Percentiles rank a stretch among this genome's conserved stretches.
Conservation (phyloP, 768 basidiomycete species). For the Pilatotrama ljubarskyi region DNA sequence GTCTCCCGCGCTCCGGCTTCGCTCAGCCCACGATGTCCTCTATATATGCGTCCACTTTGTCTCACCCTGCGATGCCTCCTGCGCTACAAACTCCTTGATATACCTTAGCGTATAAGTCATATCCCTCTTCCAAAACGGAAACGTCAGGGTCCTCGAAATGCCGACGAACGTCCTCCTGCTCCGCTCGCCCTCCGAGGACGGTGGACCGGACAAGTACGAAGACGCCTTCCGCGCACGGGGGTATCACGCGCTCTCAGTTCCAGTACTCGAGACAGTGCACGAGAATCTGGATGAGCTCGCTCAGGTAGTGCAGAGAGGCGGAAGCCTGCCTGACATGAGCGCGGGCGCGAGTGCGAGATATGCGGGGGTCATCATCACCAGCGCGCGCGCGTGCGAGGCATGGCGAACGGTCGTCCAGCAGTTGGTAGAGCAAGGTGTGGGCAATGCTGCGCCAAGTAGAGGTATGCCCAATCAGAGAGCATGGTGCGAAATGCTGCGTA, state of each 20-base stretch:
- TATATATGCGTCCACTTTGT: not conserved
- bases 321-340: not conserved
- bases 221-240: conserved; percentile 45
- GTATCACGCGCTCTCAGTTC: conserved; percentile 58
- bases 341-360: conserved; percentile 10
- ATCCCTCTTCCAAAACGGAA: not conserved
- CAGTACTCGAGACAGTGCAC: conserved; percentile 68
- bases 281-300: conserved; percentile 50
- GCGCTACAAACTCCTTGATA: not conserved
- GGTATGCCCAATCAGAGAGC: not conserved
- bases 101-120: not conserved
- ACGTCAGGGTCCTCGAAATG: not conserved
- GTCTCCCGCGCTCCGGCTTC: conserved; percentile 6
- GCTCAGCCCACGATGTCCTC: conserved; percentile 14
- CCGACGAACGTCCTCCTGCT: conserved; percentile 42
- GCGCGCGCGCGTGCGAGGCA: conserved; percentile 73
- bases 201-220: conserved; percentile 58
- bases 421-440: not conserved
- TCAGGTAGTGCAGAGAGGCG: conserved; percentile 41
- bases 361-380: conserved; percentile 76
- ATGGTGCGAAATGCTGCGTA: not conserved
- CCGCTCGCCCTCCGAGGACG: conserved; percentile 36
- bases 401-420: conserved; percentile 52
- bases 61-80: not conserved
- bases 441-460: not conserved